Evolutionary conservation across 1,284 basidiomycete species (phyloP).

Genomic region (Cryptococcus sp.): DNA sequence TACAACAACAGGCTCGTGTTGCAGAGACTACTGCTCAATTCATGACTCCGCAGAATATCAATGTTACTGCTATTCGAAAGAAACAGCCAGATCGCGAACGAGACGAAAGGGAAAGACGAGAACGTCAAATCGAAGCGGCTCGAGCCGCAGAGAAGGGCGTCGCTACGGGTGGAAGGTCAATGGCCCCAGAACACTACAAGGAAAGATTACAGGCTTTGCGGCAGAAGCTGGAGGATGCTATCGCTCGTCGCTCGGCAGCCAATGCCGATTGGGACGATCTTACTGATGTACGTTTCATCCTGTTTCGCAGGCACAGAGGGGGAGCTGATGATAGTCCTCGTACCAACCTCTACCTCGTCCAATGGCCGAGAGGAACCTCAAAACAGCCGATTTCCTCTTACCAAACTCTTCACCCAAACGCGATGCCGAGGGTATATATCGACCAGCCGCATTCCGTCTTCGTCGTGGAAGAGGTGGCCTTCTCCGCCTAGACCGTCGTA

Average conservation of each 20-base stretch:
- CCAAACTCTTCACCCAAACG: constrained; percentile 29
- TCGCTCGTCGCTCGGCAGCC: constrained; percentile 58
- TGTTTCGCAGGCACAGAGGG: too few relatives aligned
- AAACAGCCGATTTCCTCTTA: constrained; percentile 39
- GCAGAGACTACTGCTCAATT: background rate
- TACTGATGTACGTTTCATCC: constrained; percentile 59
- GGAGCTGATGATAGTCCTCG: constrained; percentile 48
- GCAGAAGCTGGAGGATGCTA: constrained; percentile 62
- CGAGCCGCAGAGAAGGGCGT: constrained; percentile 19
- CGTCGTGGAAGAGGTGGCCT: constrained; percentile 78
- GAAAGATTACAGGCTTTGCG: constrained; percentile 63
- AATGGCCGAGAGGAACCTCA: constrained; percentile 40
- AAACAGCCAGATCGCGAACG: constrained; percentile 31
- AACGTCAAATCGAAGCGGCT: constrained; percentile 29
- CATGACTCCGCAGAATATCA: constrained; percentile 16
- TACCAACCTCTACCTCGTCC: constrained; percentile 58
- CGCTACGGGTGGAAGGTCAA: constrained; percentile 27
- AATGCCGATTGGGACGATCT: constrained; percentile 82
- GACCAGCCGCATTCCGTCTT: constrained; percentile 58
- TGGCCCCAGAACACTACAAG: constrained; percentile 39
- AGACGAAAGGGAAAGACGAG: constrained; percentile 40
- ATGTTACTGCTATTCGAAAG: constrained; percentile 21
- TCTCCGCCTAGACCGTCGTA: constrained; percentile 69
- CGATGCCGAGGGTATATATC: constrained; percentile 12
- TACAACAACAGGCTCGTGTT: constrained; percentile 49